Evolutionary conservation across 2,329 filamentous ascomycete species (phyloP), one percentile per base, ranked within the genome.

Genomic region (Epichloe festucae): DNA sequence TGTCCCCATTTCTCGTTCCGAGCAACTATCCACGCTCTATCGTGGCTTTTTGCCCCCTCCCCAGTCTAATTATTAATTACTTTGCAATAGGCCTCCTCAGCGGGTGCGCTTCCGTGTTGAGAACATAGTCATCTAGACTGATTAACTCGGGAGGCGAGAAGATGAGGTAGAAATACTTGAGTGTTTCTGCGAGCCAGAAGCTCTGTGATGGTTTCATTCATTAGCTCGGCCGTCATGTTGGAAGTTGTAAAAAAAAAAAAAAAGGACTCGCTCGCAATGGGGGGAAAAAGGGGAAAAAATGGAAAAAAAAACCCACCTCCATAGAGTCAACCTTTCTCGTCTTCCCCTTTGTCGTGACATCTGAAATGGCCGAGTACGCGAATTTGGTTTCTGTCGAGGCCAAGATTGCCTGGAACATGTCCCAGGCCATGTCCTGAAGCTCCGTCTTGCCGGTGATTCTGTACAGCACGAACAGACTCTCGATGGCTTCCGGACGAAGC

Each of bases 401-500:
- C 15, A 70, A 61, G 21, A 78, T 70, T 0, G 72, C 64, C 54
- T 68, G 62, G 56, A 74, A 78, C 75, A 78, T 78, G 5, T 65
- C 60, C 75, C 75, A 78, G 0, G 75, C 75, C 45, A 70, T 66
- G 14, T 77, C 73, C 56, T 73, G 73, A 55, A 74, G 70, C 34
- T 72, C 67, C 2, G 64, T 47, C 39, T 72, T 64, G 1, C 72
- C 76, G 0, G 75, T 78, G 47, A 77, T 68, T 17, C 76, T 78
- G 64, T 84, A 88, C 72, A 91, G 79, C 62, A 88, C 78, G 65
- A 88, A 91, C 4, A 93, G 78, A 14, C 81, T 85, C 69, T 91
- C 87, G 50, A 91, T 88, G 2, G 86, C 86, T 67, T 91, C 87
- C 0, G 73, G 73, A 0, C 76, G 64, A 19, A 79, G 65, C 11